Evolutionary conservation across 345 rosid species (phyloP), one percentile per base, ranked within the genome.

Genomic region (Dimocarpus longan): DNA sequence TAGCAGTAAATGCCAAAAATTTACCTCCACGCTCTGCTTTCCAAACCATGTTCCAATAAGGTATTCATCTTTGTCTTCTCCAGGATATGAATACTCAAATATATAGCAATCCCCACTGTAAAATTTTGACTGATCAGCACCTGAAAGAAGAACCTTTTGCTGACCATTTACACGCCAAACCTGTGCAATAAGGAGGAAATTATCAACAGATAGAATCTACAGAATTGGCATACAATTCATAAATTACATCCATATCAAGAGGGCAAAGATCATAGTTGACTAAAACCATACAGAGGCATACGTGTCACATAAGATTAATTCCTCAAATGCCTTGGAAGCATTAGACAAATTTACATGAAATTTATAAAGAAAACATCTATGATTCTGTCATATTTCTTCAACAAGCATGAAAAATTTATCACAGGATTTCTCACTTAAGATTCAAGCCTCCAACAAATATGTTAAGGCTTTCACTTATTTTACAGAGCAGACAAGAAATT

Each of bases 11-110:
- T 68, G 44, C 26, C 40, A 54, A 62, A 71, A 77, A 84, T 62
- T 83, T 66, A 97, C 99, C 95, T 94, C 95, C n/a, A 89, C 86
- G 62, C 98, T 92, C 83, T 89, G 92, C 91, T 90, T 92, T 73
- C 99, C 99, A 66, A 94, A 84, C 98, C 98, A 97, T 71, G 97
- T 90, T 82, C 99, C 98, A 60, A 94, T 86, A 60, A 97, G 92
- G 85, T 83, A 75, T 73, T 97, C 99, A 82, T 97, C 99, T 81
- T 84, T 92, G 70, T 92, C 98, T 79, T 97, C 98, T 83, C 98
- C 99, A 3, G 98, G 89, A 82, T 91, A 97, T 16, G 98, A 84
- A 88, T 97, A 97, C 75, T 88, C 96, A 82, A 93, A 88, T 70
- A 97, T 88, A 80, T 88, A 93, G 88, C 98, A 94, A 76, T 92